Evolutionary conservation across 2,329 filamentous ascomycete genomes (phyloP).

Genomic region (Madurella fahalii): DNA sequence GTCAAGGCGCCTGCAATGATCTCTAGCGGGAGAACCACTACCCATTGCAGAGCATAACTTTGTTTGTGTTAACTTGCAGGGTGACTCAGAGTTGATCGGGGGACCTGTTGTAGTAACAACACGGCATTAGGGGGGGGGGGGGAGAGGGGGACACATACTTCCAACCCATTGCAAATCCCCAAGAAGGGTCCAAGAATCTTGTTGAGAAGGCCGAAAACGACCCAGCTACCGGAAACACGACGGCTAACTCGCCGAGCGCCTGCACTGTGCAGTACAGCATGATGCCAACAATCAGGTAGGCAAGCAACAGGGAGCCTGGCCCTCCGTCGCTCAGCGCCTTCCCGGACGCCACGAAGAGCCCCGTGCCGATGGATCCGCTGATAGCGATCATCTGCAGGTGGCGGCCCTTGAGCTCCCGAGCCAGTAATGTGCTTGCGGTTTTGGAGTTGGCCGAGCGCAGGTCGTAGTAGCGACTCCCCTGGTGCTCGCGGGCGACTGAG

Average conservation of each 20-base stretch:
- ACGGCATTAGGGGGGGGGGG: too few species aligned
- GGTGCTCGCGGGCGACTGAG: constrained; percentile 14
- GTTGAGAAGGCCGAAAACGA: constrained; percentile 55
- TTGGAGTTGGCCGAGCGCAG: constrained; percentile 20
- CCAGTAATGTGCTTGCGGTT: constrained; percentile 24
- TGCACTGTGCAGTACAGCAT: constrained; percentile 77
- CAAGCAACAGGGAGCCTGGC: constrained; percentile 72
- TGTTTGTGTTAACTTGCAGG: constrained; percentile 35
- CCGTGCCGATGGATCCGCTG: constrained; percentile 86
- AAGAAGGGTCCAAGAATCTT: constrained; percentile 55
- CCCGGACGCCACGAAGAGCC: constrained; percentile 82
- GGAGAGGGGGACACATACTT: constrained; percentile 40
- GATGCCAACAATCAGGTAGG: constrained; percentile 70
- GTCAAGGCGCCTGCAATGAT: constrained; percentile 47
- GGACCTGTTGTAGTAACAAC: too few species aligned
- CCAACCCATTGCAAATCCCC: constrained; percentile 50
- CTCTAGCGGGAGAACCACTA: constrained; percentile 45
- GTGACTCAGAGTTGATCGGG: too few species aligned
- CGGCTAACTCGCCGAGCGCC: constrained; percentile 55
- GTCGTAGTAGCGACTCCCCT: constrained; percentile 25
- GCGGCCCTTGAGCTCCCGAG: constrained; percentile 57
- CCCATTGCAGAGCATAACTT: constrained; percentile 46
- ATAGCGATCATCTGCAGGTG: constrained; percentile 74
- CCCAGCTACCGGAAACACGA: constrained; percentile 54
- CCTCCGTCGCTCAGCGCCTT: constrained; percentile 68